Conservation (phyloP, 1,284 basidiomycete genomes). For the Trichosporon coremiiforme region DNA sequence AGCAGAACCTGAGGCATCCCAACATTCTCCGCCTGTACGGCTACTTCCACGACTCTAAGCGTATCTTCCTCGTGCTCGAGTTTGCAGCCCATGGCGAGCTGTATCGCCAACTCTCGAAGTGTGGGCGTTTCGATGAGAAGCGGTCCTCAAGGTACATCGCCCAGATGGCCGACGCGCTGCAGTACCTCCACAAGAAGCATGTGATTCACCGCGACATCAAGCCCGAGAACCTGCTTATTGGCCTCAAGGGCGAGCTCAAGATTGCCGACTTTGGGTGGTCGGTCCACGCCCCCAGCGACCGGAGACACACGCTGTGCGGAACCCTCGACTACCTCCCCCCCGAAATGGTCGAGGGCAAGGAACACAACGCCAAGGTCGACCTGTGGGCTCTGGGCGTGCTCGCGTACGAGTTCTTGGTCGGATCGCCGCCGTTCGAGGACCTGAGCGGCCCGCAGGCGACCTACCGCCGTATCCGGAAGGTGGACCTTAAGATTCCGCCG, state of each 20-base stretch:
- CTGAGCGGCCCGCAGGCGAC: conserved; percentile 79
- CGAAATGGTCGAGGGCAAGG: conserved; percentile 90
- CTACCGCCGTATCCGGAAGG: conserved; percentile 67
- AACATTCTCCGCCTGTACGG: conserved; percentile 91
- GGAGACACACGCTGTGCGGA: conserved; percentile 86
- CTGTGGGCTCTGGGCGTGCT: conserved; percentile 97
- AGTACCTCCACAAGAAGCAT: conserved; percentile 91
- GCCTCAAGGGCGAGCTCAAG: conserved; percentile 92
- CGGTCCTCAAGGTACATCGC: conserved; percentile 83
- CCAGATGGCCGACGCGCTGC: conserved; percentile 96
- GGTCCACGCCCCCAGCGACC: conserved; percentile 91
- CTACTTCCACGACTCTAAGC: conserved; percentile 93
- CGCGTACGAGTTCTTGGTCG: conserved; percentile 91
- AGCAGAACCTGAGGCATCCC: conserved; percentile 94
- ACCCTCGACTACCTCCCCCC: conserved; percentile 97
- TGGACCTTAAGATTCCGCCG: conserved; percentile 76
- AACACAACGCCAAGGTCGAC: conserved; percentile 62
- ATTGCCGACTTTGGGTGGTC: conserved; percentile 99
- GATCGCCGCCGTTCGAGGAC: conserved; percentile 90
- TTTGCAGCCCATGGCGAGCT: conserved; percentile 95
- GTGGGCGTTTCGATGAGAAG: conserved; percentile 82
- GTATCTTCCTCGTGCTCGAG: conserved; percentile 95
- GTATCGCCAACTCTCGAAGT: conserved; percentile 90
- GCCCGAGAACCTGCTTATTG: conserved; percentile 93
- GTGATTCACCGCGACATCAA: conserved; percentile 99